Evolutionary conservation across 495 filamentous ascomycete genomes (phyloP).

Genomic region (Sporormia fimetaria): DNA sequence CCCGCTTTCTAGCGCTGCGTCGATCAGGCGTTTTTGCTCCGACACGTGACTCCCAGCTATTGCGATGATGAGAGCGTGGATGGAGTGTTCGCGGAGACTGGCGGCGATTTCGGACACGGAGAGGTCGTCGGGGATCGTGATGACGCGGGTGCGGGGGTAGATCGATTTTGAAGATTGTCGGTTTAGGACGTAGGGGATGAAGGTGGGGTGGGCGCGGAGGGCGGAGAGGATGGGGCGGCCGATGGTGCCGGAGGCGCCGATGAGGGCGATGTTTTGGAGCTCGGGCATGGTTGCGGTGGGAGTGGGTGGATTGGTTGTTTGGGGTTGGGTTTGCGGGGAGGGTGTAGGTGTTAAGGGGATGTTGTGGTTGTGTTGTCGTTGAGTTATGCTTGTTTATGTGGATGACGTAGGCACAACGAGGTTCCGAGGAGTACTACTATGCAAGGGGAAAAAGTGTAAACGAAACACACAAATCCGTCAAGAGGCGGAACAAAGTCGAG

Average conservation of each 20-base stretch:
- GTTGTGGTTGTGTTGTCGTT: no score
- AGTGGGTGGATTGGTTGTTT: neutral
- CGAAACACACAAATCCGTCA: no score
- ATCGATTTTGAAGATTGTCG: conserved; percentile 17
- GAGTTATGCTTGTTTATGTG: no score
- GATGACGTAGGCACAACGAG: no score
- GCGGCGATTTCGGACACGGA: conserved; percentile 3
- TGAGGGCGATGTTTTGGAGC: conserved; percentile 18
- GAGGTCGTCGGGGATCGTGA: conserved; percentile 22
- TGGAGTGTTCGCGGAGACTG: conserved; percentile 1
- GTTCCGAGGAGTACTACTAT: no score
- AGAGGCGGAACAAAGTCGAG: no score
- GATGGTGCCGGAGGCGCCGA: conserved; percentile 21
- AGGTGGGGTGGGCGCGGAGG: conserved; percentile 10
- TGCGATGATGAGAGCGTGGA: conserved; percentile 23
- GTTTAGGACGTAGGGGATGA: conserved; percentile 17
- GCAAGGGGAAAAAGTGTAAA: no score
- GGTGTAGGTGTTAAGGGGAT: no score
- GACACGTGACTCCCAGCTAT: conserved; percentile 18
- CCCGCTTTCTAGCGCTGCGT: conserved; percentile 14
- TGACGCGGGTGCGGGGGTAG: conserved; percentile 9
- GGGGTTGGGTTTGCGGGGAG: no score
- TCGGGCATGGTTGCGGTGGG: conserved; percentile 6
- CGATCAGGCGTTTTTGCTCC: conserved; percentile 11
- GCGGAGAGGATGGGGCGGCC: conserved; percentile 17